These are phyloP conservation scores for Herpetomonas tarakana DNA, from an alignment of 208 protist species.

Conservation along the genomic window DNA sequence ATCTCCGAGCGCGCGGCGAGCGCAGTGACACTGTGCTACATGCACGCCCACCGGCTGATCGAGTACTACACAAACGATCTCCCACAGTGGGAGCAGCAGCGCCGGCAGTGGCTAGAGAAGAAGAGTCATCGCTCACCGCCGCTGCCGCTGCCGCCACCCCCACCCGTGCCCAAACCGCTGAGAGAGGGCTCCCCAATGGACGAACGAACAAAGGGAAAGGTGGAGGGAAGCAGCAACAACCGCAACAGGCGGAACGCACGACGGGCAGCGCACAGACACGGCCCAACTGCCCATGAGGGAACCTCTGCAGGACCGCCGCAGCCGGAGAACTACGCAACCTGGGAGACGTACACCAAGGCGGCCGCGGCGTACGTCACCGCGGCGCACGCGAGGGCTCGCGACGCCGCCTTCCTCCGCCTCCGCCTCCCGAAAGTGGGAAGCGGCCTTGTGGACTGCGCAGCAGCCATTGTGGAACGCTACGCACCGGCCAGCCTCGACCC, in stretches of 20 bases:
- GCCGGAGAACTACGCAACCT: slow-evolving; percentile 19
- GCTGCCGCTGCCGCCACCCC: background rate
- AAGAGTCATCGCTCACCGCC: no score
- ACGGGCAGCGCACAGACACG: no score
- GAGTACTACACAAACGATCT: slow-evolving; percentile 42
- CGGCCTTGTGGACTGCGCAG: slow-evolving; percentile 47
- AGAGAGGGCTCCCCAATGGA: no score
- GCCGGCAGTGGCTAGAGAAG: no score
- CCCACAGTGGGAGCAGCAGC: no score
- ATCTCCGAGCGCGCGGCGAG: slow-evolving; percentile 49
- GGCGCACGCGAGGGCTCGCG: slow-evolving; percentile 3
- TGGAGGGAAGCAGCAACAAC: no score
- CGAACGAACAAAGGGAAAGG: no score
- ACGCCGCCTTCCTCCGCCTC: slow-evolving; percentile 16
- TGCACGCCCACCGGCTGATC: slow-evolving; percentile 71
- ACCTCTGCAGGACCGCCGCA: slow-evolving; percentile 8
- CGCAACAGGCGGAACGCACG: no score
- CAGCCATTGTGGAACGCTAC: slow-evolving; percentile 27
- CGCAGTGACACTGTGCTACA: slow-evolving; percentile 58
- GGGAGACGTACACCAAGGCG: slow-evolving; percentile 41
- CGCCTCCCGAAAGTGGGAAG: slow-evolving; percentile 40
- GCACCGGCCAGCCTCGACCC: background rate
- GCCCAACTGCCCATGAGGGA: no score
- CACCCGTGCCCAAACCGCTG: background rate
- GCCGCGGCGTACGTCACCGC: slow-evolving; percentile 29